Evolutionary conservation across 331 rosid genomes (phyloP), one percentile per base, ranked within the genome.

Genomic region (Dryas integrifolia): DNA sequence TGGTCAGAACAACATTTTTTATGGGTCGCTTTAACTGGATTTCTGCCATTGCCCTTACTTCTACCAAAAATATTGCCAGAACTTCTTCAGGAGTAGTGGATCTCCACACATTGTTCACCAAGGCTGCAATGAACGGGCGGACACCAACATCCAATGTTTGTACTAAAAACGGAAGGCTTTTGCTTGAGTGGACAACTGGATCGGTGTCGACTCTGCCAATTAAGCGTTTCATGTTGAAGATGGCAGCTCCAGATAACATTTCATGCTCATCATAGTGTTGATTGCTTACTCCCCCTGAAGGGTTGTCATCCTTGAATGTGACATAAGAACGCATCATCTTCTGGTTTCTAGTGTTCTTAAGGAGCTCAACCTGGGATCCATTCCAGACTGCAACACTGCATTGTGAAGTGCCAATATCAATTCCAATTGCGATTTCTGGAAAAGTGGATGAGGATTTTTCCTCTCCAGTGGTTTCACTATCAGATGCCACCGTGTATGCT

Each of bases 361-460:
- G 83, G 63, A 92, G 85, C 87, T 86, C 96, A 57, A 88, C 89
- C 63, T 78, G 81, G 44, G 91, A 88, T 60, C 96, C 97, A 77
- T 88, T 94, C 96, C 97, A 94, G 41, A 85, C 70, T 13, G 96
- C 97, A 63, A 91, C 88, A 70, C 97, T 89, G 73, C 96, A 94
- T 35, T 94, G 91, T 30, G 95, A 88, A 50, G 96, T 94, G 75
- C 98, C 97, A 49, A 94, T 86, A 65, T 94, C 97, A 15, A 94
- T 85, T 65, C 96, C 98, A 59, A 91, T 75, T 21, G 91, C 90
- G n/a, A 82, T 84, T 71, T 88, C 98, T 5, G 96, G 88, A 81
- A 84, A 82, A 77, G 79, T 48, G 6, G 82, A 75, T 13, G 86
- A 58, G 2, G 83, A 46, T 39, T 81, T 89, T 6, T 89, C 98